Conservation (phyloP, 805 yeast species). For the Cyberlindnera mycetangii region DNA sequence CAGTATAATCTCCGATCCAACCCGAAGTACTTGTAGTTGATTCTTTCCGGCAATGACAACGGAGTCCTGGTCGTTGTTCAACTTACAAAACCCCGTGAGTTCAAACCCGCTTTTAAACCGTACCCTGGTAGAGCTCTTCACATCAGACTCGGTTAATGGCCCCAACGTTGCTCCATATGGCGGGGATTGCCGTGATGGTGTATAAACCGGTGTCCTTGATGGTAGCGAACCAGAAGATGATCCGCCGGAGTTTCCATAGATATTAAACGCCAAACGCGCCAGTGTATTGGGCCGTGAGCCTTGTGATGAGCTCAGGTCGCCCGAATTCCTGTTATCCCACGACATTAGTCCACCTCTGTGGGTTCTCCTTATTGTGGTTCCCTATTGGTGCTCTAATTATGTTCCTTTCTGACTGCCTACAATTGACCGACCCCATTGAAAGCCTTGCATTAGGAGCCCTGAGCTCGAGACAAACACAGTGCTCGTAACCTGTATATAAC, state of each 20-base stretch:
- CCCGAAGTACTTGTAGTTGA: conserved; percentile 36
- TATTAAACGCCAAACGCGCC: conserved; percentile 58
- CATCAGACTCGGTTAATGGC: conserved; percentile 7
- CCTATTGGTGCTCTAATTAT: too few relatives aligned
- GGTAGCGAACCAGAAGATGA: conserved; percentile 21
- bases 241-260: conserved; percentile 42
- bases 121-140: conserved; percentile 12
- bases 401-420: too few relatives aligned
- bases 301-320: conserved; percentile 13
- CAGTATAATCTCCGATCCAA: conserved; percentile 30
- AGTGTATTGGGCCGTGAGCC: conserved; percentile 30
- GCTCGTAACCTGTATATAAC: not conserved
- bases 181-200: conserved; percentile 17
- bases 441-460: conserved; percentile 4
- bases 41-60: conserved; percentile 43
- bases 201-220: conserved; percentile 13
- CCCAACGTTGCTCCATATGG: conserved; percentile 16
- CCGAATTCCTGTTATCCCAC: not conserved
- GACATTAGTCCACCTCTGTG: too few relatives aligned
- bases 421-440: too few relatives aligned
- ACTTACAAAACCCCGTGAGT: conserved; percentile 21
- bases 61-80: conserved; percentile 23
- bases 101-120: conserved; percentile 34
- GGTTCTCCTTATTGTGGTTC: too few relatives aligned
- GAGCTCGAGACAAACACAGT: not conserved